Base-by-base conservation (phyloP, 116 monocot species). In the Thalassia testudinum region DNA sequence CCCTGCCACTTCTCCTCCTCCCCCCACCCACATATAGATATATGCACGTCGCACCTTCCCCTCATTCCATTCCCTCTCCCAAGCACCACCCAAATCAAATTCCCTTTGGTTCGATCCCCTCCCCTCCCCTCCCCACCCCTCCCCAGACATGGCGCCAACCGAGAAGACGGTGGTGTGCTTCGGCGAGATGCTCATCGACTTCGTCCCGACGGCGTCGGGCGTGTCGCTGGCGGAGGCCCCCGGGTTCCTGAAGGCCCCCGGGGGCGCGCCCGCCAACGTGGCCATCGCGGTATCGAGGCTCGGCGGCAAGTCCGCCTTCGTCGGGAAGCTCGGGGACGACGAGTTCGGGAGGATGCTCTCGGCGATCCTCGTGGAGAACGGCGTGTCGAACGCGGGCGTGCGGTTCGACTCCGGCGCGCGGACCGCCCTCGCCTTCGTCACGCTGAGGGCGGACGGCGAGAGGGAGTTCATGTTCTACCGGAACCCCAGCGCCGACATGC, bases 381-480 rank as follows among this genome's bases (percentile, higher is more conserved):
- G 56, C 12, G 76, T 81, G 16, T 37, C 37, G 7, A 62, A 27
- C 27, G 59, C 22, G 26, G 81, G 72, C 10, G 55, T 81, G 10
- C 30, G 59, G 27, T 81, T 81, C 37, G 81, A 81, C 48, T 13
- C 40, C 15, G 59, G 60, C 1, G 76, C 81, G 0, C 57, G 76
- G 27, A 81, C 81, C 26, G 81, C 76, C 1, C 75, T 81, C 12
- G 76, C 81, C 10, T 76, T 81, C 53, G 76, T 81, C 20, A 76
- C 81, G 16, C 58, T 81, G 16, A 47, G 62, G 30, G 47, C 28
- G 24, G 55, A 81, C 51, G 81, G 81, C 12, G 81, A 81, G 59
- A 61, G 81, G 21, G 81, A 81, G 63, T 81, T 81, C 72, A 81
- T 81, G 76, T 81, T 81, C 59, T 81, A 66, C 56, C 57, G 81